Percentiles rank a stretch among this genome's conserved stretches.
Conservation (phyloP, 1,139 yeast genomes). For the Suhomyces bolitotheri region DNA sequence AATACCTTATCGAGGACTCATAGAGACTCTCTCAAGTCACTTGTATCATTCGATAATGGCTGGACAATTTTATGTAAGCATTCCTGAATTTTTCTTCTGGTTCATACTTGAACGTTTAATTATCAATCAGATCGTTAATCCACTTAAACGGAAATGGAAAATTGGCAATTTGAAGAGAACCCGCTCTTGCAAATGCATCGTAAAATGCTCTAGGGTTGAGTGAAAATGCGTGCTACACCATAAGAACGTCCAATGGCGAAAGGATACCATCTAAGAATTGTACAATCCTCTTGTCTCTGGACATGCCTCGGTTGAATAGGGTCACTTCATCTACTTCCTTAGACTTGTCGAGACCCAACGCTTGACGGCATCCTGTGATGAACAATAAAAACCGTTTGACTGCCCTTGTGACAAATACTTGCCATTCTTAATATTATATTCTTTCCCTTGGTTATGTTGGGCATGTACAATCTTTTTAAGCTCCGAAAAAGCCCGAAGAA, state of each 20-base stretch:
- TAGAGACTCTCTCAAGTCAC: conserved; percentile 20
- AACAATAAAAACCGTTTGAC: conserved; percentile 32
- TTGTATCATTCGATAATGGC: conserved; percentile 8
- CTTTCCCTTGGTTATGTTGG: conserved; percentile 2
- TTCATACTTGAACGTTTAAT: conserved; percentile 21
- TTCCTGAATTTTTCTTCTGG: conserved; percentile 12
- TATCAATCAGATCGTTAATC: conserved; percentile 23
- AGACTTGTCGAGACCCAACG: conserved; percentile 1
- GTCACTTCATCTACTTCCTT: conserved; percentile 6
- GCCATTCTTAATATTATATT: conserved; percentile 26
- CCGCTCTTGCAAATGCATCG: conserved; percentile 29
- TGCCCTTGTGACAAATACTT: conserved; percentile 30
- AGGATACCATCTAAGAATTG: conserved; percentile 14
- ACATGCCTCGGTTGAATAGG: conserved; percentile 7
- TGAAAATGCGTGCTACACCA: conserved; percentile 43
- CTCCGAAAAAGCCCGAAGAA: conserved; percentile 29
- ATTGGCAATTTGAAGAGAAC: conserved; percentile 23
- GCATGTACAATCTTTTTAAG: conserved; percentile 21
- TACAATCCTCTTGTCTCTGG: conserved; percentile 2
- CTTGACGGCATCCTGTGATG: conserved; percentile 22
- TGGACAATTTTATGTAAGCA: conserved; percentile 11
- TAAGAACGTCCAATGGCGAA: conserved; percentile 39
- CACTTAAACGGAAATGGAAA: conserved; percentile 30
- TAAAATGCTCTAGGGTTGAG: conserved; percentile 30
- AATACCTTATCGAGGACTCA: conserved; percentile 27